Evolutionary conservation across 2,329 filamentous ascomycete species (phyloP).

Genomic region (Alternaria angustiovoidea): DNA sequence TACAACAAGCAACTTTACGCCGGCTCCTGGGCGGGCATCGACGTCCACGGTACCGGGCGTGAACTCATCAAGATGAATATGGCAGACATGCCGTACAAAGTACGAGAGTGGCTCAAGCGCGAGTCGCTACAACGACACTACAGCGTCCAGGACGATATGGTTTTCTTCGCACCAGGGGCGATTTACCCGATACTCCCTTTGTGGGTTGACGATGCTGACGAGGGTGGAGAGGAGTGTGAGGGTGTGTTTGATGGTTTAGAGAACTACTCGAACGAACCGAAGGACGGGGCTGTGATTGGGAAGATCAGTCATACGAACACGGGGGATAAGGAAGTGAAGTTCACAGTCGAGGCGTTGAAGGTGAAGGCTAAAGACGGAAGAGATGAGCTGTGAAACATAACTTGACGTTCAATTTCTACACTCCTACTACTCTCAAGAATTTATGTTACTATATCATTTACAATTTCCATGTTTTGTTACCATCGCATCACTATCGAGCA

Average conservation of each 20-base stretch:
- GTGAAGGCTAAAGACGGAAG: slow-evolving; percentile 26
- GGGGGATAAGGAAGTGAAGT: slow-evolving; percentile 40
- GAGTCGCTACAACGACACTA: slow-evolving; percentile 53
- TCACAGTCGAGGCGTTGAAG: slow-evolving; percentile 43
- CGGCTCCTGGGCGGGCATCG: slow-evolving; percentile 62
- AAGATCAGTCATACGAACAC: slow-evolving; percentile 35
- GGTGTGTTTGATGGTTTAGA: slow-evolving; percentile 47
- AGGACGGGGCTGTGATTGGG: slow-evolving; percentile 42
- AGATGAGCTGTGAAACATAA: slow-evolving; percentile 36
- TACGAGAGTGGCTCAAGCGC: slow-evolving; percentile 58
- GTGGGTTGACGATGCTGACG: slow-evolving; percentile 55
- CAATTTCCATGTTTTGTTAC: background rate
- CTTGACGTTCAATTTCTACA: background rate
- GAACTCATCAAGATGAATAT: slow-evolving; percentile 60
- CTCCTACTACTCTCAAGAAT: background rate
- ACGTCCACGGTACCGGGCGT: slow-evolving; percentile 61
- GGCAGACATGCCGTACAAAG: slow-evolving; percentile 53
- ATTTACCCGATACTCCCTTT: slow-evolving; percentile 61
- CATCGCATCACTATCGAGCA: background rate
- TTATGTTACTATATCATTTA: background rate
- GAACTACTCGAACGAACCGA: slow-evolving; percentile 38
- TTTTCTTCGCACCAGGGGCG: slow-evolving; percentile 63
- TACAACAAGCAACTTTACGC: slow-evolving; percentile 54
- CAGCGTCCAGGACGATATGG: slow-evolving; percentile 54
- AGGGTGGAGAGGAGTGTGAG: slow-evolving; percentile 51